Evolutionary conservation across 1,139 yeast species (phyloP), one percentile per base, ranked within the genome.

Genomic region (Pichia inconspicua): DNA sequence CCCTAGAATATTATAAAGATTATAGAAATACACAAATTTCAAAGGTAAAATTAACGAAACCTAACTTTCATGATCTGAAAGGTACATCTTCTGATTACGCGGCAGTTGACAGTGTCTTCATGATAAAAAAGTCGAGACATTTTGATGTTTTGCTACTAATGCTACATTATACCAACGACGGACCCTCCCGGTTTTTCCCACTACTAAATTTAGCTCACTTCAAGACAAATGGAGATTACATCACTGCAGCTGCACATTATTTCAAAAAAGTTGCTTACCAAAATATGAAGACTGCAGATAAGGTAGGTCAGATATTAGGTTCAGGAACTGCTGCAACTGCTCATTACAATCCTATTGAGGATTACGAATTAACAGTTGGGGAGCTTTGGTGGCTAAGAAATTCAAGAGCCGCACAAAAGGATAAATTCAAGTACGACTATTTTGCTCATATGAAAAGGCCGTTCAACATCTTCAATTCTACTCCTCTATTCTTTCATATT

Each of bases 191-290:
- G 64, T 37, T 73, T 68, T 64, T 77, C 70, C 58, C 75, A 74
- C 53, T 68, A 70, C 19, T 58, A 75, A 48, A 60, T 75, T 40
- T 70, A 74, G 25, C 78, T 73, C 59, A 77, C 77, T 46, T 71
- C 75, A 15, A 75, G 58, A 80, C 80, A 50, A 80, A 76, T 58
- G 77, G 77, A 56, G 82, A 78, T 55, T 77, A 82, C 0, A 76
- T 76, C 52, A 66, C 75, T 41, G 78, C 80, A 1, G 82, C 82
- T 4, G 78, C 82, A 25, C 74, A 73, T 52, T 73, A 67, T 25
- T 64, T 75, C 46, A 59, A 64, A 1, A 67, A 70, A 48, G 73
- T 78, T 4, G 77, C 67, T 56, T 77, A 75, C 58, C 81, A 77
- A 59, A 76, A 75, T 15, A 66, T 67, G 46, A 73, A 70, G 52